Conservation (phyloP, 805 yeast genomes). For the Candida nonsorbophila region DNA sequence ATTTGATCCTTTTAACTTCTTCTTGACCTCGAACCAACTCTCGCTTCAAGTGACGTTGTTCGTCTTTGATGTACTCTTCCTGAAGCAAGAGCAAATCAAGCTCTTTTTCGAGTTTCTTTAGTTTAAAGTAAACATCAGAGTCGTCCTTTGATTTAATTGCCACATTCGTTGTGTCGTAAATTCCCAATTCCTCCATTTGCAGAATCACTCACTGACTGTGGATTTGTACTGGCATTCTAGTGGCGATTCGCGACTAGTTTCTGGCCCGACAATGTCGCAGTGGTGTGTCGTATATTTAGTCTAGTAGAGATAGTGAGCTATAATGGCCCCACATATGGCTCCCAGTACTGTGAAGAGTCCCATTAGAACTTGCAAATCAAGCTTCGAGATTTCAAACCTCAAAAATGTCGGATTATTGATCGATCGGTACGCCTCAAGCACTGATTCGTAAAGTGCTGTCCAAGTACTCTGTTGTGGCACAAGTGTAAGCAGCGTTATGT, state of each 20-base stretch:
- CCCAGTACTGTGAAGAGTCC: no score
- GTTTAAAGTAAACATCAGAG: conserved; percentile 71
- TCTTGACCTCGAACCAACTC: conserved; percentile 96
- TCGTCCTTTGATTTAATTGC: conserved; percentile 21
- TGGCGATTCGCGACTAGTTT: no score
- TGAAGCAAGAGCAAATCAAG: conserved; percentile 79
- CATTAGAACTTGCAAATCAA: no score
- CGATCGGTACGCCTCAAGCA: not conserved
- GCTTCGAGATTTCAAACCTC: no score
- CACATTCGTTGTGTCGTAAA: conserved; percentile 13
- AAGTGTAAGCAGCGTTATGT: conserved; percentile 1
- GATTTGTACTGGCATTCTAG: not conserved
- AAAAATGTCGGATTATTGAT: no score
- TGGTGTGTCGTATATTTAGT: no score
- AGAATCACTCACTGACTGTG: conserved; percentile 1
- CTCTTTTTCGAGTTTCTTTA: conserved; percentile 88
- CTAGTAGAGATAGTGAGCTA: no score
- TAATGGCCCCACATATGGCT: no score
- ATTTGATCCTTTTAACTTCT: conserved; percentile 95
- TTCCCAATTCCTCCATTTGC: conserved; percentile 37
- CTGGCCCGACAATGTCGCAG: no score
- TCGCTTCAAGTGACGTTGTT: conserved; percentile 91
- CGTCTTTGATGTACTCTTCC: conserved; percentile 97
- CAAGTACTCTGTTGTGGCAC: not conserved
- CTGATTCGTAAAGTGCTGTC: not conserved